Conservation (phyloP, 2,329 filamentous ascomycete genomes). For the Penicillium sp. region DNA sequence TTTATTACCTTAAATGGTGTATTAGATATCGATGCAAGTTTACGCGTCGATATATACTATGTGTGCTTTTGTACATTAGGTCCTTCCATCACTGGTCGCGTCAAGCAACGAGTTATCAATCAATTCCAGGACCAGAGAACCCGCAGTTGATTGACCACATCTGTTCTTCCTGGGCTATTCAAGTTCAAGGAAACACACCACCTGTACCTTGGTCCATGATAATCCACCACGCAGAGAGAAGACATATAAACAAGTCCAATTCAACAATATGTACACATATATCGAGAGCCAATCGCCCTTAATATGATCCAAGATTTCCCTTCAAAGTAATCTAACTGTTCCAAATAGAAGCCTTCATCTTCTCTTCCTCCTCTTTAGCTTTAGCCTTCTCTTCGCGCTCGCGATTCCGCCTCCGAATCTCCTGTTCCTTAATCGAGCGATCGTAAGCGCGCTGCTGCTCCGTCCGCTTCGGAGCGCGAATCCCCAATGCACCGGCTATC, state of each 20-base stretch:
- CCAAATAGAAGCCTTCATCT: constrained; percentile 84
- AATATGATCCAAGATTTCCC: neutral
- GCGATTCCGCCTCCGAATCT: constrained; percentile 71
- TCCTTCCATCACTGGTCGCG: too few species aligned
- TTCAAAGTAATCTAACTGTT: constrained; percentile 53
- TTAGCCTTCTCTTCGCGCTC: constrained; percentile 66
- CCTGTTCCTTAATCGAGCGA: constrained; percentile 75
- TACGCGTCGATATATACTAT: neutral
- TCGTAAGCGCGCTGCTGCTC: constrained; percentile 90
- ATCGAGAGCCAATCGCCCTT: neutral
- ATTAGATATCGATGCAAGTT: neutral
- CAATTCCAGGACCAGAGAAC: neutral
- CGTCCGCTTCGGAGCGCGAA: constrained; percentile 75
- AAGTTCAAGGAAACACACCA: neutral
- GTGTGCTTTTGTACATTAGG: neutral
- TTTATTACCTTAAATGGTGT: neutral
- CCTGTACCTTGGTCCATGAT: neutral
- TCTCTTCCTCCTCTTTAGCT: constrained; percentile 65
- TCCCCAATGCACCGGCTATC: constrained; percentile 84
- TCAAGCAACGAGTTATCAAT: neutral
- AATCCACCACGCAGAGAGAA: neutral
- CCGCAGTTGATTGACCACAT: neutral
- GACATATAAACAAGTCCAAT: neutral
- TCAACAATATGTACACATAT: constrained; percentile 8
- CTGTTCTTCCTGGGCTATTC: neutral